Conservation (phyloP, 495 filamentous ascomycete genomes). For the Cercophora samala region DNA sequence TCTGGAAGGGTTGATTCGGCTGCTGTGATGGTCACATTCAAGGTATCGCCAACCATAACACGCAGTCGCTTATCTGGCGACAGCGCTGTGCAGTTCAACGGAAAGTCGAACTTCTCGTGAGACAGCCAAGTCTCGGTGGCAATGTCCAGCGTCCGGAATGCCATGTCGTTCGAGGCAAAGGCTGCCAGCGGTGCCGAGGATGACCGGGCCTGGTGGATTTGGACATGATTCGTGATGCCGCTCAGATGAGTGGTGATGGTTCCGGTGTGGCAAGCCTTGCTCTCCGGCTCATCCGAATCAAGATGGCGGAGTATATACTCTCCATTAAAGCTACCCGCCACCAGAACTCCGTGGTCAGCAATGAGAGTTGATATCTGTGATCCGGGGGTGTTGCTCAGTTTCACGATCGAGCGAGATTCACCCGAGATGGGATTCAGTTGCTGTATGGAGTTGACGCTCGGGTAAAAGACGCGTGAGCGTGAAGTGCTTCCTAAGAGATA, state of each 20-base stretch:
- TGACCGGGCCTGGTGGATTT: slow-evolving; percentile 60
- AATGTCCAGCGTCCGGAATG: slow-evolving; percentile 73
- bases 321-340: slow-evolving; percentile 78
- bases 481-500: slow-evolving; percentile 74
- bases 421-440: slow-evolving; percentile 52
- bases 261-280: slow-evolving; percentile 53
- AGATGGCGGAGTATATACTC: slow-evolving; percentile 70
- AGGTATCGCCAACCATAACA: slow-evolving; percentile 61
- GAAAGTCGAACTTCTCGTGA: slow-evolving; percentile 57
- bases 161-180: slow-evolving; percentile 80
- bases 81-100: slow-evolving; percentile 81
- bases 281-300: slow-evolving; percentile 38
- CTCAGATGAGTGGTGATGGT: slow-evolving; percentile 63
- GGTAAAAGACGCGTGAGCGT: slow-evolving; percentile 74
- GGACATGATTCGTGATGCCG: slow-evolving; percentile 84
- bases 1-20: slow-evolving; percentile 38
- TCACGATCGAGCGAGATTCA: slow-evolving; percentile 54
- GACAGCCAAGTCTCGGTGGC: slow-evolving; percentile 62
- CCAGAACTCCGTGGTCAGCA: slow-evolving; percentile 61
- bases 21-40: slow-evolving; percentile 48
- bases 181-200: slow-evolving; percentile 62
- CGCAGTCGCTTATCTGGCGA: slow-evolving; percentile 78
- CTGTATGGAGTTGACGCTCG: slow-evolving; percentile 56
- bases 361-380: slow-evolving; percentile 69
- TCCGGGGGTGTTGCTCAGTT: slow-evolving; percentile 51